phyloP scores from a whole-genome alignment of 441 rosid genomes.

The Populus hybrid region DNA sequence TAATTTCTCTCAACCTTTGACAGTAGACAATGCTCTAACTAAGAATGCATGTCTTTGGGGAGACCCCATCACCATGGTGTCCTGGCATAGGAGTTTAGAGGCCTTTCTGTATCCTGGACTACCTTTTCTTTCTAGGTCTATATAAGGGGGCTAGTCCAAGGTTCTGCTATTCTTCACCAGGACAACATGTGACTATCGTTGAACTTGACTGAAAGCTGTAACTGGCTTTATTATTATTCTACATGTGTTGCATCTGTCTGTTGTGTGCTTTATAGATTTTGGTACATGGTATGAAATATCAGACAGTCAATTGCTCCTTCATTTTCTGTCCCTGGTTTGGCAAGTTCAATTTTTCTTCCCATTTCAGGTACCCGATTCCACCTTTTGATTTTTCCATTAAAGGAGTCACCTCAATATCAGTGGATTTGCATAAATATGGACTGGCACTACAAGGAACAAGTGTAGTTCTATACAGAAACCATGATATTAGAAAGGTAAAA shows the following conservation, averaged over 20 bases:
- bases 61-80: background rate
- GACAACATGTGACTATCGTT: background rate
- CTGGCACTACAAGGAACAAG: constrained; percentile 98
- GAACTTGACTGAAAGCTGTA: constrained; percentile 1
- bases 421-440: constrained; percentile 95
- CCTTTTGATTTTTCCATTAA: constrained; percentile 84
- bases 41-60: background rate
- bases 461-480: constrained; percentile 87
- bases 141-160: background rate
- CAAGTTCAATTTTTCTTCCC: background rate
- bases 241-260: background rate
- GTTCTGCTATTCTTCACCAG: background rate
- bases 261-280: background rate
- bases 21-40: background rate
- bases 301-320: constrained; percentile 2
- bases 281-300: background rate
- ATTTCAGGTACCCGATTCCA: constrained; percentile 69
- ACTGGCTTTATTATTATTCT: background rate
- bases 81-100: background rate
- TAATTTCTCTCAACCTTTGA: background rate
- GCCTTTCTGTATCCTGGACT: background rate
- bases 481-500: constrained; percentile 87
- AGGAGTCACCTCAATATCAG: constrained; percentile 92
- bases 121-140: background rate
- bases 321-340: background rate